Conservation (phyloP, 1,139 yeast genomes). For the Nakaseomyces glabratus region DNA sequence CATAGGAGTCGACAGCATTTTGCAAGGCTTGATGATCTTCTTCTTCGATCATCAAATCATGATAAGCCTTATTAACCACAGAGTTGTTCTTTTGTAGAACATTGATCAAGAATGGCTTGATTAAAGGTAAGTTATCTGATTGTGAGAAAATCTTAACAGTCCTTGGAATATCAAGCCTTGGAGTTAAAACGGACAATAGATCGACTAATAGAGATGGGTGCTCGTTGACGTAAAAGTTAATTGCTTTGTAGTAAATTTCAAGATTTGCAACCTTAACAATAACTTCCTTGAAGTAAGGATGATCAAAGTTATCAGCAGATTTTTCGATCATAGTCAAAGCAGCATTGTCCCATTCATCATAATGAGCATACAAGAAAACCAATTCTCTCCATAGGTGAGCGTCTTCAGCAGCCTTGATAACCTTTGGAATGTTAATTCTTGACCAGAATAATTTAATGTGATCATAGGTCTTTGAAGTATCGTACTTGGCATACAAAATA, state of each 20-base stretch:
- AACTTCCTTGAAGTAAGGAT: conserved; percentile 85
- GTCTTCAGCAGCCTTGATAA: conserved; percentile 82
- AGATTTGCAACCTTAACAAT: conserved; percentile 90
- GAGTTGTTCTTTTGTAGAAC: conserved; percentile 86
- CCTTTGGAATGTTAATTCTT: conserved; percentile 95
- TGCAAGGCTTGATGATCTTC: conserved; percentile 87
- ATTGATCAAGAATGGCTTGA: conserved; percentile 87
- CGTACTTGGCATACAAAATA: conserved; percentile 78
- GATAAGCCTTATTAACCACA: conserved; percentile 90
- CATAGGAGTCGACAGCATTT: conserved; percentile 80
- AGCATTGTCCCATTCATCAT: conserved; percentile 99
- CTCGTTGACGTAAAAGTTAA: conserved; percentile 84
- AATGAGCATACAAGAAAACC: conserved; percentile 92
- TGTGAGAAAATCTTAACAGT: conserved; percentile 91
- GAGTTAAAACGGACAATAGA: conserved; percentile 72
- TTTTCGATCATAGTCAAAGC: conserved; percentile 96
- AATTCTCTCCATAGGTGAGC: conserved; percentile 96
- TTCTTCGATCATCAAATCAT: conserved; percentile 90
- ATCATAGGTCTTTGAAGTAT: conserved; percentile 88
- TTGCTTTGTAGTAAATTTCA: conserved; percentile 95
- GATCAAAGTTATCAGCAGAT: conserved; percentile 90
- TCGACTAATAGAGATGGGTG: conserved; percentile 89
- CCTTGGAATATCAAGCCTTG: conserved; percentile 89
- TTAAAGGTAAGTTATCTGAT: conserved; percentile 91
- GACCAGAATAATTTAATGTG: conserved; percentile 98